Percentiles rank a stretch among this genome's conserved stretches.
Evolutionary conservation across 768 basidiomycete species (phyloP).

Genomic region (Termitomyces sp.): DNA sequence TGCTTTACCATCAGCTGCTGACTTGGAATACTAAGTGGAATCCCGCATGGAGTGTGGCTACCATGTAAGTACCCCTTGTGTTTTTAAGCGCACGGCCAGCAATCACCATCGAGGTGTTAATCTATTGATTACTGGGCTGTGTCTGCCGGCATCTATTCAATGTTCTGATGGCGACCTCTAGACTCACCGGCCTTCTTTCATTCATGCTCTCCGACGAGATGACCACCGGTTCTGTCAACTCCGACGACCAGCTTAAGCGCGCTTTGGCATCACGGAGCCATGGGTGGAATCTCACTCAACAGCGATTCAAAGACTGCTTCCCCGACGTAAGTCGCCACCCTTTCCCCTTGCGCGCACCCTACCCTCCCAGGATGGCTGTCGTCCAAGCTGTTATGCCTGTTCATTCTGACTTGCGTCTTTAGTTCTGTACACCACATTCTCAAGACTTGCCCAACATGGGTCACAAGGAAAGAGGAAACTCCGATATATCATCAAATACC

Average conservation of each 20-base stretch:
- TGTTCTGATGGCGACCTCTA: conserved; percentile 25
- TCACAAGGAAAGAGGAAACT: conserved; percentile 60
- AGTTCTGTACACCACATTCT: conserved; percentile 68
- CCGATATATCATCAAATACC: conserved; percentile 24
- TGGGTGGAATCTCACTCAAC: conserved; percentile 75
- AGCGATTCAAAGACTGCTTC: conserved; percentile 83
- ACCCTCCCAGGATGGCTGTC: no score
- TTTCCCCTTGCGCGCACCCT: neutral
- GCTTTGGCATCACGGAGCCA: conserved; percentile 77
- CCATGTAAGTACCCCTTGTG: conserved; percentile 60
- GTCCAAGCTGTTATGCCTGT: conserved; percentile 8
- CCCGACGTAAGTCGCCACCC: conserved; percentile 59
- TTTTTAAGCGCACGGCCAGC: conserved; percentile 5
- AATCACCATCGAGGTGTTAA: conserved; percentile 4
- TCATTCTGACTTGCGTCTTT: conserved; percentile 5
- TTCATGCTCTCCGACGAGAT: conserved; percentile 97
- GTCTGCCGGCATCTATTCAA: conserved; percentile 2
- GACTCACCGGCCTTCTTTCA: conserved; percentile 87
- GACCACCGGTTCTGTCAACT: conserved; percentile 89
- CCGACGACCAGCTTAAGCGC: conserved; percentile 74
- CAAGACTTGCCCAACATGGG: conserved; percentile 93
- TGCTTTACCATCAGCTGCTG: neutral
- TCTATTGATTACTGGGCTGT: conserved; percentile 4
- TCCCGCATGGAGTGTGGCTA: conserved; percentile 92
- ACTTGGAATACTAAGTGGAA: conserved; percentile 61